phyloP scores from a whole-genome alignment of 2,329 filamentous ascomycete genomes.

The Daldinia sp. region DNA sequence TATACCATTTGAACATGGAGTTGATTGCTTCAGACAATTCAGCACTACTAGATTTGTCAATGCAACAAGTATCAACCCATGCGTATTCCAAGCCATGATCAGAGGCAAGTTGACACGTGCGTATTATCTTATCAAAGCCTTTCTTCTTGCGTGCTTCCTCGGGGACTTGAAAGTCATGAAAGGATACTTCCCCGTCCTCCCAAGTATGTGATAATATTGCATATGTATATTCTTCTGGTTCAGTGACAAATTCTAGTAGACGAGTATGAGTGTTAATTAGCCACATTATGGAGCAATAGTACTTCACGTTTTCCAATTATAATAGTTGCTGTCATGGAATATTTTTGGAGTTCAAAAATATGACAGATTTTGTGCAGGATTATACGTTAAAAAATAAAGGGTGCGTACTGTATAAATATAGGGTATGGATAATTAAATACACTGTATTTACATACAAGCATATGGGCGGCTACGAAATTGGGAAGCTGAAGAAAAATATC shows the following conservation, averaged over 20 bases:
- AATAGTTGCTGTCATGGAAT: too few relatives aligned
- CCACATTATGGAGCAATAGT: too few relatives aligned
- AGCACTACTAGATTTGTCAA: constrained; percentile 36
- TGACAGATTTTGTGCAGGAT: not conserved
- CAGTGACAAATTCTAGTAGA: constrained; percentile 15
- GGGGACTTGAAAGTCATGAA: constrained; percentile 16
- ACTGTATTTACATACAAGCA: not conserved
- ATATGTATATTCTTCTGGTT: constrained; percentile 21
- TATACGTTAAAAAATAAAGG: not conserved
- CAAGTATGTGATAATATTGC: constrained; percentile 37
- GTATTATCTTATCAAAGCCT: constrained; percentile 26
- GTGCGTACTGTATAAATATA: not conserved
- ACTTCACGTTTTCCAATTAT: too few relatives aligned
- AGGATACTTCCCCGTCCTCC: constrained; percentile 29
- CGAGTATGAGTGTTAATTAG: constrained; percentile 1
- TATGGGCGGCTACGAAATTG: too few relatives aligned
- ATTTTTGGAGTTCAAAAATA: too few relatives aligned
- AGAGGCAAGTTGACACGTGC: constrained; percentile 20
- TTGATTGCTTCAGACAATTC: constrained; percentile 39
- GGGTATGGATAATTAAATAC: not conserved
- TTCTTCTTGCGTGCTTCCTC: not conserved
- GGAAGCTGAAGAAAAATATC: too few relatives aligned
- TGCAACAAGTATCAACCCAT: constrained; percentile 39
- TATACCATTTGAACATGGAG: constrained; percentile 38
- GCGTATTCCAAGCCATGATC: constrained; percentile 26